Conservation (phyloP, 208 protist species). For the Wallacemonas sp. region DNA sequence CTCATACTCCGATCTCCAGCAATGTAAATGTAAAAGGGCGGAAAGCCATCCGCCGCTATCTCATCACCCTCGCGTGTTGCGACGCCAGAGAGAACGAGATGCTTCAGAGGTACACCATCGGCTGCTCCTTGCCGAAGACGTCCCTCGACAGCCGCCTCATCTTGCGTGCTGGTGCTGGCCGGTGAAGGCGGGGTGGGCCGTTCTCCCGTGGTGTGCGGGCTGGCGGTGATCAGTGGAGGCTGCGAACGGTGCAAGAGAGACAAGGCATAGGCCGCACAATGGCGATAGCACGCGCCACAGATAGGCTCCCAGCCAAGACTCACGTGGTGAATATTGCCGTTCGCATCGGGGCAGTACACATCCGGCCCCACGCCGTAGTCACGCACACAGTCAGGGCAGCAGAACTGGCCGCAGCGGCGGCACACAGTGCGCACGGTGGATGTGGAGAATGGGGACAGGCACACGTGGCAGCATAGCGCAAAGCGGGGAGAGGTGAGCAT, state of each 20-base stretch:
- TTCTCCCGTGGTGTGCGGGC: neutral
- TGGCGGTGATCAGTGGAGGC: conserved; percentile 17
- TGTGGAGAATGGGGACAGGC: conserved; percentile 37
- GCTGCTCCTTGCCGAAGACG: neutral
- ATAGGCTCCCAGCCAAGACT: conserved; percentile 66
- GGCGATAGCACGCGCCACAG: conserved; percentile 48
- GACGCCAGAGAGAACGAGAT: conserved; percentile 27
- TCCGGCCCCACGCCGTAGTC: conserved; percentile 50
- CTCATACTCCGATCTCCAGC: conserved; percentile 6
- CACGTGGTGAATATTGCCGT: conserved; percentile 11
- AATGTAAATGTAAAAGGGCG: conserved; percentile 20
- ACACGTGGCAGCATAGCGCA: conserved; percentile 31
- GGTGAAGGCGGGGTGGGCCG: conserved; percentile 4
- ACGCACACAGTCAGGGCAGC: conserved; percentile 57
- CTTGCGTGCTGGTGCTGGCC: neutral
- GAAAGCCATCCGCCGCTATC: conserved; percentile 14
- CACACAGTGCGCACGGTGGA: conserved; percentile 52
- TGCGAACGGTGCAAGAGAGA: conserved; percentile 18
- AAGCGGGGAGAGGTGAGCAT: conserved; percentile 47
- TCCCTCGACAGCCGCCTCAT: conserved; percentile 16
- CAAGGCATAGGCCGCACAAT: conserved; percentile 38
- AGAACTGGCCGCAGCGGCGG: conserved; percentile 75
- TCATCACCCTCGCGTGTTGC: neutral
- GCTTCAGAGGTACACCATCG: conserved; percentile 25
- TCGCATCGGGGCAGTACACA: conserved; percentile 21